Conservation (phyloP, 2,329 filamentous ascomycete species). For the Phyllosticta paracitricarpa region DNA sequence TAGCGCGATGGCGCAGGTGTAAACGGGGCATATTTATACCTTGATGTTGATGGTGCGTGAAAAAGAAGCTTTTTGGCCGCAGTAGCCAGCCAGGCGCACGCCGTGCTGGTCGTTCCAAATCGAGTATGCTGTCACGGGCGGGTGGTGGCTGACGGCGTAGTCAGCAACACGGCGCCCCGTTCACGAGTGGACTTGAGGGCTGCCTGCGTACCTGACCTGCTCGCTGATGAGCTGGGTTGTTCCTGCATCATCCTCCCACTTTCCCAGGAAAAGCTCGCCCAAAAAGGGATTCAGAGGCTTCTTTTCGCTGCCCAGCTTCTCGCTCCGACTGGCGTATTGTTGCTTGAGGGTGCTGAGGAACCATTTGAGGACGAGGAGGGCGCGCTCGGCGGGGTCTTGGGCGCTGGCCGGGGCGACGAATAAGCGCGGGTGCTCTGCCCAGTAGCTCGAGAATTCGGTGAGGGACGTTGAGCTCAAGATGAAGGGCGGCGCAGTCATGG, state of each 20-base stretch:
- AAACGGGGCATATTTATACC: slow-evolving; percentile 14
- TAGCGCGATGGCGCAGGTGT: not conserved
- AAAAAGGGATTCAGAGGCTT: slow-evolving; percentile 96
- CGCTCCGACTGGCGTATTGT: slow-evolving; percentile 66
- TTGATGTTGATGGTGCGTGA: slow-evolving; percentile 89
- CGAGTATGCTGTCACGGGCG: slow-evolving; percentile 86
- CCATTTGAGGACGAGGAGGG: slow-evolving; percentile 87
- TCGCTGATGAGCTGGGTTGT: slow-evolving; percentile 82
- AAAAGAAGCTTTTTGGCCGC: slow-evolving; percentile 93
- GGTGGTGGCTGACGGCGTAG: slow-evolving; percentile 57
- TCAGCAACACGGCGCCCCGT: not conserved
- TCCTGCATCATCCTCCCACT: slow-evolving; percentile 75
- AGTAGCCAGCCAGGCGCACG: slow-evolving; percentile 70
- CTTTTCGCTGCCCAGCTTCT: slow-evolving; percentile 83
- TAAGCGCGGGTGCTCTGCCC: slow-evolving; percentile 49
- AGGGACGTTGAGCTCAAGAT: slow-evolving; percentile 46
- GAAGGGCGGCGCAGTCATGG: slow-evolving; percentile 47
- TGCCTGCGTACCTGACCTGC: slow-evolving; percentile 61
- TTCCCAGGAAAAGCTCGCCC: slow-evolving; percentile 85
- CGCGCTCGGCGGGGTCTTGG: slow-evolving; percentile 68
- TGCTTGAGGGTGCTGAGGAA: slow-evolving; percentile 89
- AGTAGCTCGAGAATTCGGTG: slow-evolving; percentile 48
- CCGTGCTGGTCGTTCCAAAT: slow-evolving; percentile 81
- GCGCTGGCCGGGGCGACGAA: slow-evolving; percentile 77
- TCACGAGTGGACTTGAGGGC: not conserved